A percentile compares a stretch with the other conserved stretches of the same genome.
Conservation (phyloP, 192 early-diverging fungal genomes). For the Podila epigama region DNA sequence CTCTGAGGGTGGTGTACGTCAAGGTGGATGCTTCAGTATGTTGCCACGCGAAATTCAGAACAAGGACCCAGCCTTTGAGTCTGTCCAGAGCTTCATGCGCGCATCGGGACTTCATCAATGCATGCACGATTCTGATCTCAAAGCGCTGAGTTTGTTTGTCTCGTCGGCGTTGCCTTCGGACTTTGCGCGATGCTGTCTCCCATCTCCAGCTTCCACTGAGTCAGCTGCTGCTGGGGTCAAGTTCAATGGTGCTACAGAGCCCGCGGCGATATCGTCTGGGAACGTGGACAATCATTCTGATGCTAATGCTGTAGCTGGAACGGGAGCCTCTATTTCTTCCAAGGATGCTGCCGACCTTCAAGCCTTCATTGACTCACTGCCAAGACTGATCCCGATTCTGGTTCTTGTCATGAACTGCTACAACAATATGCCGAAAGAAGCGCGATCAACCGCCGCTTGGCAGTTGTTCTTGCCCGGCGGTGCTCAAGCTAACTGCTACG, state of each 20-base stretch:
- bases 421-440: conserved; percentile 59
- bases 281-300: neutral
- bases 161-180: conserved; percentile 25
- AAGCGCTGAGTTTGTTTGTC: conserved; percentile 21
- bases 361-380: conserved; percentile 40
- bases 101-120: conserved; percentile 33
- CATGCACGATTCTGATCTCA: conserved; percentile 31
- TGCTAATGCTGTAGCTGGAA: neutral
- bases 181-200: conserved; percentile 27
- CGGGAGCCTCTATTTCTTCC: conserved; percentile 1
- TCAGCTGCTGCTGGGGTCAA: conserved; percentile 1
- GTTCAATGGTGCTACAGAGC: neutral
- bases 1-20: conserved; percentile 67
- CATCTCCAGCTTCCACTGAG: conserved; percentile 9
- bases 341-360: conserved; percentile 29
- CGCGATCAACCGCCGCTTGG: conserved; percentile 58
- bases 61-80: conserved; percentile 58
- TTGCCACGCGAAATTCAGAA: conserved; percentile 42
- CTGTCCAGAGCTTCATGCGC: conserved; percentile 43
- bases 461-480: conserved; percentile 60
- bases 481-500: conserved; percentile 57
- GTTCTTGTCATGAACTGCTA: conserved; percentile 57
- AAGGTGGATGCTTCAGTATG: conserved; percentile 59
- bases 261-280: neutral
- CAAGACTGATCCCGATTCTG: conserved; percentile 54